Evolutionary conservation across 208 protist species (phyloP).

Genomic region (Vickermania spadyakhi): DNA sequence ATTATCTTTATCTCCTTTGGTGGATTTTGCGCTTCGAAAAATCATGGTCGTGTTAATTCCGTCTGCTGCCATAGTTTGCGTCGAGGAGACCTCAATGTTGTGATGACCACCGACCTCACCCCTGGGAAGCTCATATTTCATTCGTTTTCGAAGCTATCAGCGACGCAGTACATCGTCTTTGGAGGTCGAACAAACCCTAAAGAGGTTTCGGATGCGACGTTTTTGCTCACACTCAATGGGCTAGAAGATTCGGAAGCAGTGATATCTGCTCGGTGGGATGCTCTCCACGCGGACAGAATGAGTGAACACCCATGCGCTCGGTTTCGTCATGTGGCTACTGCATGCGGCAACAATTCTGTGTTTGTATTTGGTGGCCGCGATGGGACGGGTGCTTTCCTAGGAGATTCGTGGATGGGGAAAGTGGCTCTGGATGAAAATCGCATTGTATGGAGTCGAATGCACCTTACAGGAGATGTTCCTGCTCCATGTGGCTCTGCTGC

Average conservation of each 20-base stretch:
- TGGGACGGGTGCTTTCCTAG: conserved; percentile 7
- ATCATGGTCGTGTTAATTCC: conserved; percentile 51
- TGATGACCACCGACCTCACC: not conserved
- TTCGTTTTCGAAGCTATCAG: conserved; percentile 37
- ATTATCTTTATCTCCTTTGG: conserved; percentile 68
- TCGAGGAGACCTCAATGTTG: conserved; percentile 48
- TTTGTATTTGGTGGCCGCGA: conserved; percentile 56
- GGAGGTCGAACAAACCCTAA: conserved; percentile 75
- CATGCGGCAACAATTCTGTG: conserved; percentile 8
- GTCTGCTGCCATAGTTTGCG: conserved; percentile 62
- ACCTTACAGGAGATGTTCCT: conserved; percentile 9
- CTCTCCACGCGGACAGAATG: conserved; percentile 2
- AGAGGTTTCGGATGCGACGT: conserved; percentile 26
- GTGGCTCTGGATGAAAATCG: conserved; percentile 5
- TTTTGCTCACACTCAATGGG: conserved; percentile 28
- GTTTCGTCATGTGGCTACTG: conserved; percentile 35
- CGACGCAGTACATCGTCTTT: conserved; percentile 53
- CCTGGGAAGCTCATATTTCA: conserved; percentile 67
- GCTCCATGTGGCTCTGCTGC: conserved; percentile 43
- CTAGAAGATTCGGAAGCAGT: conserved; percentile 6
- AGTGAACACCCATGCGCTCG: conserved; percentile 13
- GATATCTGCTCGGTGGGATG: not conserved
- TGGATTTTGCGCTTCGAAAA: conserved; percentile 44
- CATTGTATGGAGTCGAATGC: conserved; percentile 19
- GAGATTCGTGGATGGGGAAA: conserved; percentile 28